These are phyloP conservation scores for Physaria fendleri DNA, from an alignment of 345 rosid species.

Conservation along the genomic window DNA sequence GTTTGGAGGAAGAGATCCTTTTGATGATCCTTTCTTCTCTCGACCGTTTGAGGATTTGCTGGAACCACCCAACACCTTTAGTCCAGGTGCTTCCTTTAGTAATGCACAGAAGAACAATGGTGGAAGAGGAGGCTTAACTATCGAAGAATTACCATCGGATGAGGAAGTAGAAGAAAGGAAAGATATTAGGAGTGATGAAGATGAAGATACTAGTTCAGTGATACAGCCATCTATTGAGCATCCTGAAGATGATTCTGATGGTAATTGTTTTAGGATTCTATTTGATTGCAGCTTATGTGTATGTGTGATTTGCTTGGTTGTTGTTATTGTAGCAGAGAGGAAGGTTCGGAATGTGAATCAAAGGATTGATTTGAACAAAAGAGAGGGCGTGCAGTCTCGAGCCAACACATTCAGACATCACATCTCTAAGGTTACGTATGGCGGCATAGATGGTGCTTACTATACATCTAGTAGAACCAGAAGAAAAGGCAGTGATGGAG, in stretches of 20 bases:
- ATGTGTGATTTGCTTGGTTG: slow-evolving; percentile 11
- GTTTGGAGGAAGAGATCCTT: slow-evolving; percentile 66
- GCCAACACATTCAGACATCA: slow-evolving; percentile 35
- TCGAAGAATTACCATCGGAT: slow-evolving; percentile 64
- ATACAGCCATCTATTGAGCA: slow-evolving; percentile 57
- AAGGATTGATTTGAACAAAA: slow-evolving; percentile 23
- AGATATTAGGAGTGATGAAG: slow-evolving; percentile 5
- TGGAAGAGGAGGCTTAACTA: slow-evolving; percentile 42
- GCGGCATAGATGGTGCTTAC: slow-evolving; percentile 81
- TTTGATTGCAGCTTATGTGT: background rate
- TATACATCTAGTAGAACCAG: slow-evolving; percentile 58
- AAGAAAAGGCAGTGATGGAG: slow-evolving; percentile 64
- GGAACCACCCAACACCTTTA: slow-evolving; percentile 22
- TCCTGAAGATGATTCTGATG: slow-evolving; percentile 56
- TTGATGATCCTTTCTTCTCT: slow-evolving; percentile 67
- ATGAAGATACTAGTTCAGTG: slow-evolving; percentile 16
- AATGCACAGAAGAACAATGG: slow-evolving; percentile 8
- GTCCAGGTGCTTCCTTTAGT: slow-evolving; percentile 15
- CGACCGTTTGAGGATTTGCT: slow-evolving; percentile 44
- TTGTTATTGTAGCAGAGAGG: slow-evolving; percentile 37
- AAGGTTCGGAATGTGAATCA: slow-evolving; percentile 24
- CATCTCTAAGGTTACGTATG: slow-evolving; percentile 59
- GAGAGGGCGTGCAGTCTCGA: slow-evolving; percentile 28
- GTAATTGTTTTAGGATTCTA: slow-evolving; percentile 21
- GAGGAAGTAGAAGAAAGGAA: slow-evolving; percentile 35